phyloP scores from a whole-genome alignment of 192 early-diverging fungal genomes.

The Irineochytrium annulatum region DNA sequence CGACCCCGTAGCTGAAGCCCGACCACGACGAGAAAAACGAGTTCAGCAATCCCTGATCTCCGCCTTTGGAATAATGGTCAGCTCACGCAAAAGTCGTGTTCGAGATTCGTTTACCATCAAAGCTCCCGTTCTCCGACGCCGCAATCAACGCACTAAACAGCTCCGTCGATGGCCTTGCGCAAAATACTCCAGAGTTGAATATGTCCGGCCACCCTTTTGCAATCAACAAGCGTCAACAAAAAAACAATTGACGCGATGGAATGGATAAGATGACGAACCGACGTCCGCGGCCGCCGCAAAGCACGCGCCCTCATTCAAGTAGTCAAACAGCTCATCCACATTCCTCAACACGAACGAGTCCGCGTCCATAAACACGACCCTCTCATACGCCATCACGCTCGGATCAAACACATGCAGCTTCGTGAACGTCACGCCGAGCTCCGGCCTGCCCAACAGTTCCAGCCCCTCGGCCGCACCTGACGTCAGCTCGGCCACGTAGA shows the following conservation, averaged over 20 bases:
- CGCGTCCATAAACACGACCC: constrained; percentile 80
- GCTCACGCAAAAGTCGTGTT: background rate
- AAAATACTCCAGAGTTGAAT: constrained; percentile 95
- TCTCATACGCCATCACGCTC: constrained; percentile 51
- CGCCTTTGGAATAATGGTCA: constrained; percentile 46
- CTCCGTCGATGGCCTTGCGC: constrained; percentile 53
- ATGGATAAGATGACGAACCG: no score
- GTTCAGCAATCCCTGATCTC: constrained; percentile 92
- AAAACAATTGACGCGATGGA: no score
- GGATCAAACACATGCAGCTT: constrained; percentile 87
- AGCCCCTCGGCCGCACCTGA: constrained; percentile 52
- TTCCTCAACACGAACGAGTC: constrained; percentile 76
- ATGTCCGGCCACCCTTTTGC: constrained; percentile 99
- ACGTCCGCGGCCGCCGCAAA: constrained; percentile 87
- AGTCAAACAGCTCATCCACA: constrained; percentile 76
- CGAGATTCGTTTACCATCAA: constrained; percentile 68
- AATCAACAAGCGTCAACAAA: no score
- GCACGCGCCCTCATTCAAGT: constrained; percentile 33
- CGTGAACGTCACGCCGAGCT: constrained; percentile 86
- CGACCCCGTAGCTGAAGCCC: constrained; percentile 8
- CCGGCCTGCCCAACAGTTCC: constrained; percentile 73
- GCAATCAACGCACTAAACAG: constrained; percentile 50
- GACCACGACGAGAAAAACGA: constrained; percentile 79
- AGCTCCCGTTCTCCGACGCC: constrained; percentile 57
- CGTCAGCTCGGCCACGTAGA: constrained; percentile 60